Evolutionary conservation across 257 asterid species (phyloP), one percentile per base, ranked within the genome.

Genomic region (Misopates orontium): DNA sequence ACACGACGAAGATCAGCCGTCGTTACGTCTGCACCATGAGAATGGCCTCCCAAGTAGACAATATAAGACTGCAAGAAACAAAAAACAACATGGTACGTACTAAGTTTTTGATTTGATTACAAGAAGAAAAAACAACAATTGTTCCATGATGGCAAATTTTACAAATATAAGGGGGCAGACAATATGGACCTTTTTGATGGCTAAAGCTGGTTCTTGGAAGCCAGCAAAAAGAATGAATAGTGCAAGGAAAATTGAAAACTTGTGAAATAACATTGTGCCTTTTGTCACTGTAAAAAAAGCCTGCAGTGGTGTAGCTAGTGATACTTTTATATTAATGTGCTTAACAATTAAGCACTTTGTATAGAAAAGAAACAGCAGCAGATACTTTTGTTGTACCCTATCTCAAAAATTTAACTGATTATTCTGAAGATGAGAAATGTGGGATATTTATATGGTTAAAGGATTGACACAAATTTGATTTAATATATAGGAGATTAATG

Each of bases 1-100:
- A 78, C 95, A 0, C 77, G 76, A 11, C 59, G 59, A 31, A 85
- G 76, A 80, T 82, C 86, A 39, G 68, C 76, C 0, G 67, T 8
- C 1, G 88, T 78, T 22, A 70, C 71, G 5, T 71, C 75, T 5
- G 70, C 60, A 3, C 96, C 96, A 73, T 85, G 91, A 13, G 89
- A 77, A 63, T 92, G 98, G 19, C 60, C 93, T 77, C 97, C 98
- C 91, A 92, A 53, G 73, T 89, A 85, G 8, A 89, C 97, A 17
- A 91, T 55, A 50, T 83, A 86, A 0, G 91, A 67, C 95, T 91
- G 77, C 44, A 28, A 24, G 5, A 40, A 24, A 52, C 52, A 31
- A 70, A 16, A 1, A 8, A 36, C 44, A 57, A 0, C 21, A 24
- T 45, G 17, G 42, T 36, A 36, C 42, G 0, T 25, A 56, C 20